These are phyloP conservation scores for Teunomyces stri DNA, from an alignment of 805 yeast genomes.

Conservation along the genomic window DNA sequence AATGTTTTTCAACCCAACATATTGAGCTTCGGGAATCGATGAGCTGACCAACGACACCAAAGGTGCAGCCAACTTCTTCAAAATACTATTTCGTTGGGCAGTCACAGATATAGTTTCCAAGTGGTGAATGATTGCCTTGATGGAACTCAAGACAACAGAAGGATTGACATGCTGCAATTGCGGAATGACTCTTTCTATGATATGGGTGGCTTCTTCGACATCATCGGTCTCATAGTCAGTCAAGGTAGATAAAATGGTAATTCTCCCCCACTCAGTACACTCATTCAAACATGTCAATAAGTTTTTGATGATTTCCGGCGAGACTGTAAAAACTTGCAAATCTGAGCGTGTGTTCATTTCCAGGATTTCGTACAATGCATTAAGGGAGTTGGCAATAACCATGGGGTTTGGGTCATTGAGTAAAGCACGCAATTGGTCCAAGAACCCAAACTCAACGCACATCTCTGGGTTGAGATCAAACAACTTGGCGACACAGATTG, in stretches of 20 bases:
- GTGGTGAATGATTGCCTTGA: slow-evolving; percentile 77
- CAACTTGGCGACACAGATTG: slow-evolving; percentile 92
- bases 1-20: slow-evolving; percentile 87
- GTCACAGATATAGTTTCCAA: slow-evolving; percentile 44
- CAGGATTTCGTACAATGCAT: slow-evolving; percentile 80
- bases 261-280: slow-evolving; percentile 99
- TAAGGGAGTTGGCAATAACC: slow-evolving; percentile 94
- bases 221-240: slow-evolving; percentile 63
- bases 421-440: slow-evolving; percentile 62
- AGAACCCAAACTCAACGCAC: slow-evolving; percentile 84
- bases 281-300: slow-evolving; percentile 85
- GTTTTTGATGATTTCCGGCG: slow-evolving; percentile 49
- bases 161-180: slow-evolving; percentile 97
- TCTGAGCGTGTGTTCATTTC: slow-evolving; percentile 56
- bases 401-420: slow-evolving; percentile 89
- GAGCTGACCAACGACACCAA: slow-evolving; percentile 82
- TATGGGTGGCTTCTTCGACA: slow-evolving; percentile 70
- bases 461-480: slow-evolving; percentile 79
- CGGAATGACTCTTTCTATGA: slow-evolving; percentile 86
- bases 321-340: slow-evolving; percentile 35
- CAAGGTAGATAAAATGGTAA: slow-evolving; percentile 79
- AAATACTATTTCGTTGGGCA: slow-evolving; percentile 42
- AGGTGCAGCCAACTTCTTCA: slow-evolving; percentile 79
- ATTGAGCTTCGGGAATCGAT: slow-evolving; percentile 88
- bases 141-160: slow-evolving; percentile 83